Evolutionary conservation across 2,329 filamentous ascomycete species (phyloP).

Genomic region (Aspergillus fischeri): DNA sequence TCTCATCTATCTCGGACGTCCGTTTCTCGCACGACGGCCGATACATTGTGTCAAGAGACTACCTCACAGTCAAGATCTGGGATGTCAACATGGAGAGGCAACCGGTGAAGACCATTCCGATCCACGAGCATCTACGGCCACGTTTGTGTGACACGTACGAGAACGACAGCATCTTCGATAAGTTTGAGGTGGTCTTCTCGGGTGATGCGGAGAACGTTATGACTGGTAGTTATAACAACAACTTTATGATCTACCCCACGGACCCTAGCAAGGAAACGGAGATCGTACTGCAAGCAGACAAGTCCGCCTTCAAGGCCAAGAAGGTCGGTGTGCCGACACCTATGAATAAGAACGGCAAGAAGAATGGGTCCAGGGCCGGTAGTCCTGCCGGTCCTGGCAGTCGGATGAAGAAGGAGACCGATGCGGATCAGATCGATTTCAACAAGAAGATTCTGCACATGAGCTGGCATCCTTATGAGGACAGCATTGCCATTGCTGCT

Average conservation of each 20-base stretch:
- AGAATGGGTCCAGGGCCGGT: conserved; percentile 78
- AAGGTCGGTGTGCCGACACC: conserved; percentile 97
- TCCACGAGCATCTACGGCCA: conserved; percentile 93
- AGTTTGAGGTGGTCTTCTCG: conserved; percentile 98
- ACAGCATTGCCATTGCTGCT: conserved; percentile 98
- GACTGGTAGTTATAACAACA: conserved; percentile 99
- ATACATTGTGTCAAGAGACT: conserved; percentile 96
- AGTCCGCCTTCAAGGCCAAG: conserved; percentile 99
- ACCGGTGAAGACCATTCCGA: conserved; percentile 96
- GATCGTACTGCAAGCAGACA: conserved; percentile 95
- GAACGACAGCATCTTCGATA: conserved; percentile 99
- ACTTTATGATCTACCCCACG: conserved; percentile 99
- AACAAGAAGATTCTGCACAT: conserved; percentile 99
- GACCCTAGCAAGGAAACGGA: conserved; percentile 95
- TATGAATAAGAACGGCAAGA: conserved; percentile 88
- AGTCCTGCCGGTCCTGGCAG: conserved; percentile 86
- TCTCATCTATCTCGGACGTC: conserved; percentile 97
- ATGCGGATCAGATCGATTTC: conserved; percentile 98
- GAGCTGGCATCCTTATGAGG: conserved; percentile 99
- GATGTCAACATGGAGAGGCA: conserved; percentile 99
- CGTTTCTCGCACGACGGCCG: conserved; percentile 94
- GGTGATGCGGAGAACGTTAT: conserved; percentile 98
- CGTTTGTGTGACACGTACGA: conserved; percentile 97
- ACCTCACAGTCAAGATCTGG: conserved; percentile 99
- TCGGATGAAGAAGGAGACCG: conserved; percentile 97